Evolutionary conservation across 305 asterid species (phyloP).

Genomic region (Rubia peregrina): DNA sequence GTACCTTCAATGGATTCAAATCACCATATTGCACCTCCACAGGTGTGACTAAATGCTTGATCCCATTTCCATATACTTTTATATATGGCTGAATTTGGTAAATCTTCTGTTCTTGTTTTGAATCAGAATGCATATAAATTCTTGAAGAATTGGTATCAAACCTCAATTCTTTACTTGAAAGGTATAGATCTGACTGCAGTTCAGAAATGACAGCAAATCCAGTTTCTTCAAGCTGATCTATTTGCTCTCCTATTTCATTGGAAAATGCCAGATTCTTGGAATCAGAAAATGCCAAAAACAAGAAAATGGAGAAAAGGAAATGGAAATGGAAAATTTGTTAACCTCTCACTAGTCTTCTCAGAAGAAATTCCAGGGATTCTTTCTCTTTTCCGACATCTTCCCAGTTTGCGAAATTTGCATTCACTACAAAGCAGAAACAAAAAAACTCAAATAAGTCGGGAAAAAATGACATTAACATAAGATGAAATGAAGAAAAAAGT

Average conservation of each 20-base stretch:
- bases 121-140: constrained; percentile 24
- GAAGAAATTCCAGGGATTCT: constrained; percentile 11
- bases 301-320: background rate
- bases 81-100: constrained; percentile 34
- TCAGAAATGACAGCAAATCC: constrained; percentile 40
- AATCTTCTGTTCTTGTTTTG: constrained; percentile 7
- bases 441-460: no score
- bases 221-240: constrained; percentile 28
- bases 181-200: constrained; percentile 36
- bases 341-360: constrained; percentile 21
- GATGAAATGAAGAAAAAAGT: background rate
- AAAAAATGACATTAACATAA: background rate
- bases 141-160: constrained; percentile 33
- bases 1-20: constrained; percentile 6
- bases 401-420: constrained; percentile 1
- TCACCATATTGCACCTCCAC: constrained; percentile 21
- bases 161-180: constrained; percentile 31
- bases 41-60: constrained; percentile 18
- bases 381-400: constrained; percentile 3
- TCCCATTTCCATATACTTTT: constrained; percentile 27
- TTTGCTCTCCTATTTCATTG: constrained; percentile 35
- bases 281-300: background rate
- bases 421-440: constrained; percentile 7
- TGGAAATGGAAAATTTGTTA: background rate
- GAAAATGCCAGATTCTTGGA: background rate